Evolutionary conservation across 2,329 filamentous ascomycete species (phyloP).

Genomic region (Hymenoscyphus albidus): DNA sequence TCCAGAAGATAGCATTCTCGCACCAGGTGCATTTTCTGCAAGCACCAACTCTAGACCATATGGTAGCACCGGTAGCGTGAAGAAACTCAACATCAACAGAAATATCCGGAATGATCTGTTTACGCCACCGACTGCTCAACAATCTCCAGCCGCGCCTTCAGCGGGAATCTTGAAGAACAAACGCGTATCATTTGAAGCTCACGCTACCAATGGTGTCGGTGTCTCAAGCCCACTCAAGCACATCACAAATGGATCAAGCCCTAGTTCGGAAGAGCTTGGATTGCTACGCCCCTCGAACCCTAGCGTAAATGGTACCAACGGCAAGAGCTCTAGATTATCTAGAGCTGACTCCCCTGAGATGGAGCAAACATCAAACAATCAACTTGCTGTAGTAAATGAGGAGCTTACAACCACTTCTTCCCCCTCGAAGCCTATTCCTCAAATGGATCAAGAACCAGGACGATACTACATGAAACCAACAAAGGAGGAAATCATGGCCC

Average conservation of each 20-base stretch:
- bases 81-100: slow-evolving; percentile 90
- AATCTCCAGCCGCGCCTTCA: slow-evolving; percentile 44
- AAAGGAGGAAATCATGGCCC: slow-evolving; percentile 58
- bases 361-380: slow-evolving; percentile 67
- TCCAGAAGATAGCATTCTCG: slow-evolving; percentile 78
- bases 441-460: slow-evolving; percentile 48
- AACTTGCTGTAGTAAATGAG: slow-evolving; percentile 76
- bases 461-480: slow-evolving; percentile 84
- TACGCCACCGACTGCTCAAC: slow-evolving; percentile 47
- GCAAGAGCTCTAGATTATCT: slow-evolving; percentile 40
- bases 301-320: slow-evolving; percentile 41
- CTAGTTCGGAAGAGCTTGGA: slow-evolving; percentile 55
- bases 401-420: slow-evolving; percentile 45
- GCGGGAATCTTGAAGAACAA: slow-evolving; percentile 58
- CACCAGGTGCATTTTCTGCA: slow-evolving; percentile 78
- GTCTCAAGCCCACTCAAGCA: slow-evolving; percentile 33
- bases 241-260: slow-evolving; percentile 43
- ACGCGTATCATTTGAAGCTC: slow-evolving; percentile 86
- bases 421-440: slow-evolving; percentile 12
- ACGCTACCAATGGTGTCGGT: slow-evolving; percentile 45
- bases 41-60: slow-evolving; percentile 61
- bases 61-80: slow-evolving; percentile 68
- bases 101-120: slow-evolving; percentile 73
- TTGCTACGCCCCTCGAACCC: slow-evolving; percentile 53
- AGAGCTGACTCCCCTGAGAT: slow-evolving; percentile 54